Conservation (phyloP, 2,329 filamentous ascomycete species). For the Apiospora koreana region DNA sequence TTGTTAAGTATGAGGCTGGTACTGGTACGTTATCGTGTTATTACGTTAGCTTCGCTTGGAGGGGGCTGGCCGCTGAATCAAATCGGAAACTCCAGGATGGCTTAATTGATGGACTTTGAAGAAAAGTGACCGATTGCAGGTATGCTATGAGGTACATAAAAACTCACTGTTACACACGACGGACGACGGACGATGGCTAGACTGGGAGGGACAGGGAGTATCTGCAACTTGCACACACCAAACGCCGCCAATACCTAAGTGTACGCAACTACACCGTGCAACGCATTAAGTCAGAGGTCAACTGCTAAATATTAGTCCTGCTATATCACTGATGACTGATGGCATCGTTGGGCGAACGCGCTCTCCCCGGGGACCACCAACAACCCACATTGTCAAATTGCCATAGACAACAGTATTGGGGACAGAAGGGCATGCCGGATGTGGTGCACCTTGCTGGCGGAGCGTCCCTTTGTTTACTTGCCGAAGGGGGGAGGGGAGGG, state of each 20-base stretch:
- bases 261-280: background rate
- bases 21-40: constrained; percentile 7
- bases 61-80: constrained; percentile 1
- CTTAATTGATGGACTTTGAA: background rate
- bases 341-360: background rate
- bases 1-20: constrained; percentile 4
- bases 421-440: background rate
- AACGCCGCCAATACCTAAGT: background rate
- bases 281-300: background rate
- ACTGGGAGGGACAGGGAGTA: background rate
- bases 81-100: constrained; percentile 1
- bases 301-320: background rate
- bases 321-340: background rate
- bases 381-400: background rate
- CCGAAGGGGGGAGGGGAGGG: background rate
- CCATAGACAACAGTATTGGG: background rate
- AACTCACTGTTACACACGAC: background rate
- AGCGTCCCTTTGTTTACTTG: constrained; percentile 6
- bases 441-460: background rate
- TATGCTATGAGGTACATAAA: background rate
- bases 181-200: background rate
- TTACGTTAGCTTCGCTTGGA: background rate
- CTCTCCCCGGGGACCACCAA: background rate
- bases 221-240: background rate
- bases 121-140: background rate